Percentiles rank a stretch among this genome's conserved stretches.
Conservation (phyloP, 192 early-diverging fungal genomes). For the Chytriomyces confervae region DNA sequence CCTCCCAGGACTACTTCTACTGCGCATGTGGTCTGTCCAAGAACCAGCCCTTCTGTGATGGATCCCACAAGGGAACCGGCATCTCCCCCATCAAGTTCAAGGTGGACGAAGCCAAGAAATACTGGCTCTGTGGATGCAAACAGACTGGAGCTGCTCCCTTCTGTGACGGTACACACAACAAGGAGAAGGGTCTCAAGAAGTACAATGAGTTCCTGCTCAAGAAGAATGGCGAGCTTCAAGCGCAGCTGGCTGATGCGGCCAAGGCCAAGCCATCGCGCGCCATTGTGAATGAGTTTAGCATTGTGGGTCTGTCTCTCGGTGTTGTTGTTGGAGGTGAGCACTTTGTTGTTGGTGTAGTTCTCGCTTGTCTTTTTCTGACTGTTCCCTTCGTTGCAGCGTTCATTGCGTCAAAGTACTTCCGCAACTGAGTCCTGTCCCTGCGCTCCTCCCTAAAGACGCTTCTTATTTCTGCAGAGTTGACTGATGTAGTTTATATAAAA, state of each 20-base stretch:
- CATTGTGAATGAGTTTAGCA: constrained; percentile 21
- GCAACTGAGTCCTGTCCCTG: no score
- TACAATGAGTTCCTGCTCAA: constrained; percentile 54
- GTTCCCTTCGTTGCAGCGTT: not conserved
- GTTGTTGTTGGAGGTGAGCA: constrained; percentile 24
- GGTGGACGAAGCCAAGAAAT: constrained; percentile 47
- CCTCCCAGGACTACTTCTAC: constrained; percentile 37
- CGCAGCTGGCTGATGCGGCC: constrained; percentile 28
- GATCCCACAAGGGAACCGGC: constrained; percentile 48
- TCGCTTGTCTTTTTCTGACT: not conserved
- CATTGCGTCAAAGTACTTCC: constrained; percentile 4
- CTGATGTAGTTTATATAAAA: not conserved
- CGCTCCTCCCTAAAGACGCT: no score
- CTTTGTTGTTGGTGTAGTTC: not conserved
- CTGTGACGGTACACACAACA: constrained; percentile 53
- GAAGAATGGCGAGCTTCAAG: constrained; percentile 43
- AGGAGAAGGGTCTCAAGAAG: constrained; percentile 48
- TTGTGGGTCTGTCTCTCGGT: constrained; percentile 23
- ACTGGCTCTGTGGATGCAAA: constrained; percentile 35
- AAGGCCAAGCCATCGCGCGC: constrained; percentile 6
- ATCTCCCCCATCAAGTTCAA: constrained; percentile 44
- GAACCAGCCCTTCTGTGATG: constrained; percentile 57
- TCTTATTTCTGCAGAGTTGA: not conserved
- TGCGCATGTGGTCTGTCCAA: constrained; percentile 44
- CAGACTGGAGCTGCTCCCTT: constrained; percentile 38